Base-by-base conservation (phyloP, 1,284 basidiomycete genomes). In the Vanrija humicola region DNA sequence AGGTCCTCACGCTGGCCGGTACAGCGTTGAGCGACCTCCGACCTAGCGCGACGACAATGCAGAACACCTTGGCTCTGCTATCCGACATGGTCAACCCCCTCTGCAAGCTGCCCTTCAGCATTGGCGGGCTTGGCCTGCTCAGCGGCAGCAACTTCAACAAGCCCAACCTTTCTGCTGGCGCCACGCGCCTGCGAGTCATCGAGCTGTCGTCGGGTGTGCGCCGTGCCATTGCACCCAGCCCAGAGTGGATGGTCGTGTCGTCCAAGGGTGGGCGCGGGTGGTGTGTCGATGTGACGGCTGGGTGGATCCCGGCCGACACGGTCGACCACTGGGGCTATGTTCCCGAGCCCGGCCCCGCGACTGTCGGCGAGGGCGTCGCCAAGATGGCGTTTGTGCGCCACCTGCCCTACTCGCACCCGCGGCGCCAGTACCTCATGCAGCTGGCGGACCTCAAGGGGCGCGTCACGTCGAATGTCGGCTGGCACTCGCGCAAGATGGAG, bases 401-500 rank as follows among this genome's bases (percentile, higher is more conserved):
- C 54, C 55, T 75, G 48, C 74, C 63, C 58, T 71, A 42, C 43
- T 48, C 52, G 5, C 89, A 92, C 72, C 83, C 85, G 2, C 83
- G 86, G 68, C 79, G 89, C 50, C 71, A 72, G 34, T 87, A 86
- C 70, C 79, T 91, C 68, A 84, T 86, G 64, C 79, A 81, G 43
- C 77, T 95, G n/a, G 85, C 89, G 14, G 82, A 86, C 61, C 86
- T 87, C 12, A 89, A 90, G 63, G 92, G 92, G 1, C 90, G 91
- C 65, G 93, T 96, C 4, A 87, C 82, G 65, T 90, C 88, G 67
- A 88, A 87, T 5, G 84, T 93, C 2, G 95, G 95, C 0, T 98
- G 95, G 94, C 92, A 97, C 76, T 86, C 89, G 38, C 79, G 92
- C 50, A 98, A 98, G 80, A 94, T 97, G 91, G 94, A 98, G 83